A percentile compares a stretch with the other conserved stretches of the same genome.
Conservation (phyloP, 768 basidiomycete species). For the Mycena chlorophos region DNA sequence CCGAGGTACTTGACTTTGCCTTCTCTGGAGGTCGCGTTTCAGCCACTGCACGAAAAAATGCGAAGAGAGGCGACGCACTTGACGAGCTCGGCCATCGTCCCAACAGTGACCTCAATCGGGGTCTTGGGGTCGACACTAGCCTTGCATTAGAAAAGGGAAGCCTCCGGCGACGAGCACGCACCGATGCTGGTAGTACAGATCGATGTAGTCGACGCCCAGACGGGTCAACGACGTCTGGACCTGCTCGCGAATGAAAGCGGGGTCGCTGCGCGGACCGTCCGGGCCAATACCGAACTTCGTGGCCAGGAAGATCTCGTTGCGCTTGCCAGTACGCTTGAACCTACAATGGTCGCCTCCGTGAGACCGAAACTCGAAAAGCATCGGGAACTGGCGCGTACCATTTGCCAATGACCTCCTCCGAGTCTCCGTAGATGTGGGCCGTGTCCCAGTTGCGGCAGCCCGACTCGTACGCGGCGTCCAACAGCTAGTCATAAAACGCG, state of each 20-base stretch:
- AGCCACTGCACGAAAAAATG: constrained; percentile 19
- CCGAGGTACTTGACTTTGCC: constrained; percentile 52
- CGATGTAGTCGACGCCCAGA: constrained; percentile 32
- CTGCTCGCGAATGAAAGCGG: constrained; percentile 30
- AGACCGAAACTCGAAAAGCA: background rate
- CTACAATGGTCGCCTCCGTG: background rate
- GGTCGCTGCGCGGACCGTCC: constrained; percentile 27
- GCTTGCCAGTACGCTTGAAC: constrained; percentile 18
- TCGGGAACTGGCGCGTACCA: constrained; percentile 4
- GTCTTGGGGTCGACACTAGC: constrained; percentile 24
- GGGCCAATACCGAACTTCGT: constrained; percentile 18
- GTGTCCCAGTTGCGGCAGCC: constrained; percentile 48
- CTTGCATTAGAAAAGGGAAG: background rate
- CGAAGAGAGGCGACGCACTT: constrained; percentile 31
- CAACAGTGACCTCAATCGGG: constrained; percentile 35
- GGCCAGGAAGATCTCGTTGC: constrained; percentile 14
- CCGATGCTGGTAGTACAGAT: constrained; percentile 31
- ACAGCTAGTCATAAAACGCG: too few species aligned
- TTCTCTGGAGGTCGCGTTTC: constrained; percentile 28
- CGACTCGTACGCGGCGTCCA: constrained; percentile 37
- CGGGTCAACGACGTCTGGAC: constrained; percentile 30
- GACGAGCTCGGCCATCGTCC: constrained; percentile 38
- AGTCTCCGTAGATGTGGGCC: constrained; percentile 39
- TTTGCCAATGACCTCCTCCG: constrained; percentile 38
- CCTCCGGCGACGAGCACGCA: background rate